Base-by-base conservation (phyloP, 1,284 basidiomycete genomes). In the Phenoliferia sp. region DNA sequence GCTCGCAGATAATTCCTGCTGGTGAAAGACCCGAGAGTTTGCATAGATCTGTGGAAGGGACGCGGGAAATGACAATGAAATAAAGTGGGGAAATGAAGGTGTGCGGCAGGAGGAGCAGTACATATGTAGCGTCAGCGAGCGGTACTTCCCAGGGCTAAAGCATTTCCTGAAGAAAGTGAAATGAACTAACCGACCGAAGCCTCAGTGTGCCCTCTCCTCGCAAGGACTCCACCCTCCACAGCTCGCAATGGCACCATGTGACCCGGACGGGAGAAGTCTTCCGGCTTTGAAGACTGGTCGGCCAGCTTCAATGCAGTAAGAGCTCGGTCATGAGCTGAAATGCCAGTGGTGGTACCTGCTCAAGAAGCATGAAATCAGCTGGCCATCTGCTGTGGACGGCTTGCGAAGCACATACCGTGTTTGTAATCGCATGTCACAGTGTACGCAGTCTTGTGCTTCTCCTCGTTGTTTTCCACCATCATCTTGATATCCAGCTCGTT, bases 351-450 rank as follows among this genome's bases (percentile, higher is more conserved):
- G 1, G 91, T 95, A 4, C 88, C 91, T 92, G 75, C 34, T 32
- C 31, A 26, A 2, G 3, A 50, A 6, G 15, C n/a, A 22, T 52
- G 56, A 54, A 67, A 54, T 59, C 63, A 36, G 62, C 55, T 57
- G 19, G 55, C 29, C 12, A 17, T 32, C 55, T 32, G 2, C 29
- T 31, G 44, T 59, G 63, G 36, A 19, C 26, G 44, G 16, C 4
- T 52, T 29, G n/a, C 33, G 12, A 36, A 2, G 29, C 16, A 78
- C 85, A 65, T 67, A 88, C 91, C 91, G 74, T 90, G 83, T 76
- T 86, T 89, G 80, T 95, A 95, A 81, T 99, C 96, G 52, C 96
- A 80, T 0, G 95, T 99, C 72, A 98, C 84, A n/a, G 95, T 94
- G 81, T 99, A 99, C 0, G 96, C 96, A 0, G 95, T 99, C 64